Evolutionary conservation across 176 grass and related monocot species (phyloP), one percentile per base, ranked within the genome.

Genomic region (Coix lacrymajobi): DNA sequence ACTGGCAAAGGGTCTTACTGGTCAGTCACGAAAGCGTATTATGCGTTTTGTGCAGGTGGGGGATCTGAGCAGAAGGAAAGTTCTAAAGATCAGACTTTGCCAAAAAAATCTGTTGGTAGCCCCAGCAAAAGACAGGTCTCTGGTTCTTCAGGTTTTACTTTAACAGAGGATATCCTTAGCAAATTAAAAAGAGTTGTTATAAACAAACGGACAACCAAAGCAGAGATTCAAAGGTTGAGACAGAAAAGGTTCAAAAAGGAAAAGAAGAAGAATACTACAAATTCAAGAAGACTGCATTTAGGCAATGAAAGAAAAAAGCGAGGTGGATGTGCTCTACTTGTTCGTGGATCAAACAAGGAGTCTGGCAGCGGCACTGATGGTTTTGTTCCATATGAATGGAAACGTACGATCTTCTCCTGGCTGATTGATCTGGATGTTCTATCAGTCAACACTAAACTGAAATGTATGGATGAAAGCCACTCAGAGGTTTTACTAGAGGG

Each of bases 11-110:
- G 90, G 76, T 90, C 92, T 77, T 95, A 94, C 79, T 99, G 97
- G 97, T 99, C 97, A 75, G 79, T 99, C 67, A 99, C 93, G 79
- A 99, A 96, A 76, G 91, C 97, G 62, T 99, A 99, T 78, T 49
- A 75, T 45, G 41, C 36, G 22, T 99, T 88, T 87, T 61, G 69
- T 2, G 51, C 84, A 70, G 52, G 71, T 72, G 68, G 76, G 81
- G 62, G 82, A 36, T 87, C 16, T 75, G 77, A 70, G n/a, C 51
- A 81, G 28, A 85, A 85, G 67, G 79, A 79, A 4, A n/a, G 12
- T 29, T 12, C 57, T 45, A 62, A 86, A 82, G 79, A 63, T 7
- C 58, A 66, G 45, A 72, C 63, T 51, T 26, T 62, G 60, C 87
- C 79, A 44, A 91, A 67, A 44, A 79, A 60, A 76, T 78, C 80